phyloP scores from a whole-genome alignment of 352 stramenopile species.

The Phytophthora sansomeana region DNA sequence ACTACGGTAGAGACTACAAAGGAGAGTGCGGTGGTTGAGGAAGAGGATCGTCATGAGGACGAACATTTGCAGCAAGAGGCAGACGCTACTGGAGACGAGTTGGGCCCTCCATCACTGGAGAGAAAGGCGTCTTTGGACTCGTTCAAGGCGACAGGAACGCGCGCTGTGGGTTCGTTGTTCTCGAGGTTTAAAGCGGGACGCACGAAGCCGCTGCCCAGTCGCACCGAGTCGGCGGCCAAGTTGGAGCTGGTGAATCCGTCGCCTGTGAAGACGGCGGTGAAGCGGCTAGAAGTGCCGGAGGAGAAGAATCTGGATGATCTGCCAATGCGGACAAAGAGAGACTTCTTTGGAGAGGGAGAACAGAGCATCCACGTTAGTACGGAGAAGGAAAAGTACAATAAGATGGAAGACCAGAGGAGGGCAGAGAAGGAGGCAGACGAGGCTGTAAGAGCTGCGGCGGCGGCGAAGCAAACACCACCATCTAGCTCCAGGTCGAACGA shows the following conservation, averaged over 20 bases:
- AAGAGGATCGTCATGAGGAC: neutral
- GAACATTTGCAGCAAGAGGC: conserved; percentile 1
- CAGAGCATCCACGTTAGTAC: conserved; percentile 49
- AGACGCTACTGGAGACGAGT: conserved; percentile 12
- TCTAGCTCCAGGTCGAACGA: conserved; percentile 24
- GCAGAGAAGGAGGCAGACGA: conserved; percentile 26
- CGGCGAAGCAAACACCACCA: conserved; percentile 6
- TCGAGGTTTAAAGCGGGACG: conserved; percentile 49
- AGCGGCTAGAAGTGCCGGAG: conserved; percentile 40
- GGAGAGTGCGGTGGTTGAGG: neutral
- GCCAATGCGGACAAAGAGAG: conserved; percentile 25
- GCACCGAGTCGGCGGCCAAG: conserved; percentile 35
- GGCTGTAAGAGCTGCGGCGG: conserved; percentile 1
- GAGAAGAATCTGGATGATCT: conserved; percentile 33
- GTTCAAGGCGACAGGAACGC: conserved; percentile 35
- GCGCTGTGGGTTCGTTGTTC: conserved; percentile 41
- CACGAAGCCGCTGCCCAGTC: conserved; percentile 39
- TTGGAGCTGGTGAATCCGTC: conserved; percentile 32
- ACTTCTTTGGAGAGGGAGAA: conserved; percentile 31
- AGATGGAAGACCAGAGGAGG: conserved; percentile 27
- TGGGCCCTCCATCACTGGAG: conserved; percentile 19
- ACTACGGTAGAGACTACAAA: neutral
- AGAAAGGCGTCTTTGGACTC: conserved; percentile 29
- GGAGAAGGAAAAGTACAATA: conserved; percentile 45
- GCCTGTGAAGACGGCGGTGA: conserved; percentile 29